Base-by-base conservation (phyloP, 2,329 filamentous ascomycete species). In the Penicillium sp. region DNA sequence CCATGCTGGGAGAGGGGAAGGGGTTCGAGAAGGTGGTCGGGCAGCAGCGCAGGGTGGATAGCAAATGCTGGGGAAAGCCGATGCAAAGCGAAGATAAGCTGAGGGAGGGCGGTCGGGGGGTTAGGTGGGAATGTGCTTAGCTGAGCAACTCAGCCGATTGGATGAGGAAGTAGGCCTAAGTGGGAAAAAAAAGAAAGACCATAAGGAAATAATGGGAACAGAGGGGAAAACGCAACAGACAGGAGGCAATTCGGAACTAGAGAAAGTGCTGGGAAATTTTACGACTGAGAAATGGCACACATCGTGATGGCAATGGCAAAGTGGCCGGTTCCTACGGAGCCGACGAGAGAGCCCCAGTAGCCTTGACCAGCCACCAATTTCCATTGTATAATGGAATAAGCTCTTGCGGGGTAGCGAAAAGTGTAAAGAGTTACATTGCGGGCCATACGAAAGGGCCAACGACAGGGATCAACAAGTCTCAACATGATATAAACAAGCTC, bases 61-160 rank as follows among this genome's bases (percentile, higher is more conserved):
- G 60, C 55, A 47, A 56, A 63, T 63, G 56, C 54, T 68, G 63
- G 64, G 64, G 61, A 69, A 65, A 64, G 70, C 73, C 73, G 73
- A 76, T 74, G 73, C 73, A 76, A 76, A 75, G 73, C 73, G 73
- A 75, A 66, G 66, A 68, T 67, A 69, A 70, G 70, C 63, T 55
- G 66, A 31, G 56, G 65, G 54, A 69, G 72, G 71, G 70, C 70
- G 72, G 71, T 70, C 24, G 71, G 73, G 62, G 72, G 11, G 18
- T 18, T 10, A 22, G 41, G 33, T 22, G 67, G 59, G 41, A 58
- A 27, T 35, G 52, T 54, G 46, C 56, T 65, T 63, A 65, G 59
- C 66, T 66, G 64, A 62, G 61, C 60, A 41, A n/a, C 24, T 31
- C 55, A 47, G 55, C 62, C 64, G 59, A 63, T 61, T 64, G 55